phyloP scores from a whole-genome alignment of 352 stramenopile species.

The Globisporangium nagaii region DNA sequence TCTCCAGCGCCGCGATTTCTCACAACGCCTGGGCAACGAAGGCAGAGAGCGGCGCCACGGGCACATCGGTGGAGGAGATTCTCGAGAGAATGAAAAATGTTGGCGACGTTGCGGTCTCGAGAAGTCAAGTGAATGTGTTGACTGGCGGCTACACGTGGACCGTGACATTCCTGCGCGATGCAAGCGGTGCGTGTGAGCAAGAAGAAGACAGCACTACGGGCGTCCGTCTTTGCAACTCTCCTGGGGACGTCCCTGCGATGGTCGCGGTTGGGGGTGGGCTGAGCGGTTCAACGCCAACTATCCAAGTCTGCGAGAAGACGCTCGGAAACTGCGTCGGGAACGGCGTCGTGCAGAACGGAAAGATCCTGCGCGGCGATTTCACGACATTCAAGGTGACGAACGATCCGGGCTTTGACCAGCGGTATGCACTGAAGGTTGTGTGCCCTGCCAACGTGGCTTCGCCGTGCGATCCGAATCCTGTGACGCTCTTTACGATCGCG shows the following conservation, averaged over 20 bases:
- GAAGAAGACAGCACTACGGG: constrained; percentile 44
- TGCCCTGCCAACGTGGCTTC: constrained; percentile 15
- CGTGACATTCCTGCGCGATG: constrained; percentile 92
- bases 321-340: constrained; percentile 14
- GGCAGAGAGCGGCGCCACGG: constrained; percentile 85
- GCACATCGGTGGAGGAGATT: constrained; percentile 94
- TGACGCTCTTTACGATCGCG: constrained; percentile 28
- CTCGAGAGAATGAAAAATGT: constrained; percentile 92
- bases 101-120: constrained; percentile 90
- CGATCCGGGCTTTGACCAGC: constrained; percentile 51
- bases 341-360: constrained; percentile 36
- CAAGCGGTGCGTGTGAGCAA: constrained; percentile 54
- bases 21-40: constrained; percentile 92
- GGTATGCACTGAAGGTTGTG: constrained; percentile 32
- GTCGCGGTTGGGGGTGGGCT: constrained; percentile 17
- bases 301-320: constrained; percentile 23
- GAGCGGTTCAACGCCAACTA: constrained; percentile 24
- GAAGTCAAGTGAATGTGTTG: constrained; percentile 72
- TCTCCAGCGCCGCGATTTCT: constrained; percentile 75
- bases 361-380: constrained; percentile 87
- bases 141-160: constrained; percentile 95
- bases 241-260: constrained; percentile 90
- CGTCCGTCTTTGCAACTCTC: constrained; percentile 86
- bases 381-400: constrained; percentile 79
- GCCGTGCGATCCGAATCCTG: constrained; percentile 18